A percentile compares a stretch with the other conserved stretches of the same genome.
phyloP scores from a whole-genome alignment of 352 stramenopile genomes.

The Globisporangium okanoganense region DNA sequence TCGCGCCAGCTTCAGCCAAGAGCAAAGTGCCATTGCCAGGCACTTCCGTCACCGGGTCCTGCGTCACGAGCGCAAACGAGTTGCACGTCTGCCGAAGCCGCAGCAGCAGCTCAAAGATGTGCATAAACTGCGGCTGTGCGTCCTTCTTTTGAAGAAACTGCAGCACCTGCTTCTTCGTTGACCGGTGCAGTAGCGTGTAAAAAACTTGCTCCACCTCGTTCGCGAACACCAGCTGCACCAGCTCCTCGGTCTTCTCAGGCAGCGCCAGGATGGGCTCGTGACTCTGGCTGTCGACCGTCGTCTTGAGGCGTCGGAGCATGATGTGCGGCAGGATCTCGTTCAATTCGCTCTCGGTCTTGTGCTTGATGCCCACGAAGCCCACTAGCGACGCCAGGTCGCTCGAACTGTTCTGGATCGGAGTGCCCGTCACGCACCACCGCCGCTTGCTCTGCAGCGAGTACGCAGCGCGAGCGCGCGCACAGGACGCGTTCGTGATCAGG shows the following conservation, averaged over 20 bases:
- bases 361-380: conserved; percentile 76
- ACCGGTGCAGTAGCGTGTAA: conserved; percentile 77
- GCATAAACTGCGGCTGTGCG: conserved; percentile 65
- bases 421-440: conserved; percentile 89
- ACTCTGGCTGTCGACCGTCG: conserved; percentile 40
- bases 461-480: conserved; percentile 51
- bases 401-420: conserved; percentile 86
- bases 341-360: conserved; percentile 60
- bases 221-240: conserved; percentile 47
- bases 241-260: conserved; percentile 57
- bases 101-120: conserved; percentile 88
- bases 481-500: conserved; percentile 84
- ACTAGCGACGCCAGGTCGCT: conserved; percentile 86
- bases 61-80: conserved; percentile 55
- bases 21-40: conserved; percentile 22
- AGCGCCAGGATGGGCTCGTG: conserved; percentile 55
- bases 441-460: conserved; percentile 65
- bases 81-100: conserved; percentile 86
- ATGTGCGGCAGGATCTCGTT: conserved; percentile 70
- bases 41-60: conserved; percentile 42
- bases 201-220: conserved; percentile 77
- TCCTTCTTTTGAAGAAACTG: conserved; percentile 61
- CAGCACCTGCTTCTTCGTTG: conserved; percentile 74
- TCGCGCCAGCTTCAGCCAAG: conserved; percentile 17
- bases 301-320: conserved; percentile 86